Evolutionary conservation across 2,329 filamentous ascomycete genomes (phyloP).

Genomic region (Chalara sp.): DNA sequence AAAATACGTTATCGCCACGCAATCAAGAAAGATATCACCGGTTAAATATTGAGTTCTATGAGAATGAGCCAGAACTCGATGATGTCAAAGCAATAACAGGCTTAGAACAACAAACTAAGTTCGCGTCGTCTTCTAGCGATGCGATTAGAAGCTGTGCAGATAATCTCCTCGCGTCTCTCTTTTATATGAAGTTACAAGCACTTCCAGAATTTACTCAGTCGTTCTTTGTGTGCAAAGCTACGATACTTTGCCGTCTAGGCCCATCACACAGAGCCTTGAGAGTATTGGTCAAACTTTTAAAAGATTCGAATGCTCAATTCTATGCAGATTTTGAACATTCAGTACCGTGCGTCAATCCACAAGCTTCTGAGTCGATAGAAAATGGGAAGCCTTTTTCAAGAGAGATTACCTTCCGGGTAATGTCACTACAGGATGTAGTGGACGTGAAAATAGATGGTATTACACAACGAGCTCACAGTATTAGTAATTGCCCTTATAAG

Average conservation of each 20-base stretch:
- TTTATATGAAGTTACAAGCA: not conserved
- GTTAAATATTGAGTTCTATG: constrained; percentile 5
- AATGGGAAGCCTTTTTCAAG: not conserved
- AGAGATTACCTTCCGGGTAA: not conserved
- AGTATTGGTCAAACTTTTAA: not conserved
- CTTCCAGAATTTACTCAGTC: not conserved
- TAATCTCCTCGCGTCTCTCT: not conserved
- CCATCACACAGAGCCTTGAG: not conserved
- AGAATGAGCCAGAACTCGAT: constrained; percentile 6
- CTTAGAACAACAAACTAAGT: not conserved
- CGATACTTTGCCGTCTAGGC: not conserved
- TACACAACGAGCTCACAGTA: constrained; percentile 3
- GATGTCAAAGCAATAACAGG: constrained; percentile 2
- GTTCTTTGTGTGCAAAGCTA: not conserved
- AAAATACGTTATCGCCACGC: constrained; percentile 1
- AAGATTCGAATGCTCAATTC: not conserved
- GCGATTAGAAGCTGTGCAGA: not conserved
- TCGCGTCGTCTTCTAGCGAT: not conserved
- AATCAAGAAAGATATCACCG: constrained; percentile 1
- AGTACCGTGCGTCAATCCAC: not conserved
- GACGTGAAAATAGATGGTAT: constrained; percentile 4
- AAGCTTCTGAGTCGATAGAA: not conserved
- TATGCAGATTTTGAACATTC: not conserved
- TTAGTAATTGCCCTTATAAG: constrained; percentile 9
- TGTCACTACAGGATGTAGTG: not conserved